Evolutionary conservation across 2,329 filamentous ascomycete genomes (phyloP).

Genomic region (Aureobasidium sp.): DNA sequence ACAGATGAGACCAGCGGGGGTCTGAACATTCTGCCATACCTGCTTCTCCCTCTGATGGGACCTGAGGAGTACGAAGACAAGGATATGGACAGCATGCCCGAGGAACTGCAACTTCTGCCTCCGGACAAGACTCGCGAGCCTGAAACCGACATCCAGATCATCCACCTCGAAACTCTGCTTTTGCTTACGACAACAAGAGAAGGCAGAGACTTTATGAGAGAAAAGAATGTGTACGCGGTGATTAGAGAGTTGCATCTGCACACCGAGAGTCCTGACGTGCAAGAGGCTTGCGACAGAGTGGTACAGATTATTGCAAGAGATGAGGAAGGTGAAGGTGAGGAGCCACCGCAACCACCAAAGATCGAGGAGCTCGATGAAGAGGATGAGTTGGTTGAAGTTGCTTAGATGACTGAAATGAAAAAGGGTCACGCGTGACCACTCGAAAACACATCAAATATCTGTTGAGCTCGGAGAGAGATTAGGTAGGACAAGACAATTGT

Average conservation of each 20-base stretch:
- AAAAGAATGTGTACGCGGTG: constrained; percentile 79
- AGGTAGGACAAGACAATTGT: constrained; percentile 1
- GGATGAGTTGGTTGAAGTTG: constrained; percentile 36
- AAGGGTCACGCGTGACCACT: too few species aligned
- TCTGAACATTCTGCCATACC: constrained; percentile 78
- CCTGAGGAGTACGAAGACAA: constrained; percentile 83
- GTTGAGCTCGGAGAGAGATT: not conserved
- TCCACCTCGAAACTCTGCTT: constrained; percentile 82
- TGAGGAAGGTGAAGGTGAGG: constrained; percentile 54
- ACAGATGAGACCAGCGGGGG: constrained; percentile 49
- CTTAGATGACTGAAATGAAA: not conserved
- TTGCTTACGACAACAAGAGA: constrained; percentile 71
- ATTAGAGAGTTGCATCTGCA: constrained; percentile 77
- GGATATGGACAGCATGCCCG: constrained; percentile 77
- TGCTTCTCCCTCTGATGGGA: constrained; percentile 81
- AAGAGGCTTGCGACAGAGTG: constrained; percentile 77
- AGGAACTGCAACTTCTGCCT: constrained; percentile 81
- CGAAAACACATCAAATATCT: too few species aligned
- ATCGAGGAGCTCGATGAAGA: constrained; percentile 38
- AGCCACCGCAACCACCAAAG: constrained; percentile 31
- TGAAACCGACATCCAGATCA: constrained; percentile 69
- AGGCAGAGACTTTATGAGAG: constrained; percentile 67
- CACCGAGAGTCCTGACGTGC: constrained; percentile 70
- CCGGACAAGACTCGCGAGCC: constrained; percentile 82
- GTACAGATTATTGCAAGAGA: constrained; percentile 85